Evolutionary conservation across 2,329 filamentous ascomycete species (phyloP).

Genomic region (Aspergillus fumigatiaffinis): DNA sequence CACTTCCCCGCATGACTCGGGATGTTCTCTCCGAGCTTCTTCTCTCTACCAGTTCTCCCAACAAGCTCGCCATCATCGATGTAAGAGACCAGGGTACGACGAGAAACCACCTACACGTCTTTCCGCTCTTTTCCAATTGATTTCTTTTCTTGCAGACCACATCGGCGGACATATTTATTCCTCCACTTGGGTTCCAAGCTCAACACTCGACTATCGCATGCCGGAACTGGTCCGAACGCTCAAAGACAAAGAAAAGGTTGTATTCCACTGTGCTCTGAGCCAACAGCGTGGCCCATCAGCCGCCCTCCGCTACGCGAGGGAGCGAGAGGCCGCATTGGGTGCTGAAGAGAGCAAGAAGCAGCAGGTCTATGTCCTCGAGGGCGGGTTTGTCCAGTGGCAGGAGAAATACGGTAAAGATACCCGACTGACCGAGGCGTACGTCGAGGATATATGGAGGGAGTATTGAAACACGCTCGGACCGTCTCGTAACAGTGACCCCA

Average conservation of each 20-base stretch:
- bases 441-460: slow-evolving; percentile 77
- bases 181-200: slow-evolving; percentile 70
- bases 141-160: slow-evolving; percentile 57
- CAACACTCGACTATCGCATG: slow-evolving; percentile 68
- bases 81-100: slow-evolving; percentile 73
- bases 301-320: slow-evolving; percentile 67
- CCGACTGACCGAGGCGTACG: slow-evolving; percentile 76
- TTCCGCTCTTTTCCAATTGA: background rate
- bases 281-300: slow-evolving; percentile 86
- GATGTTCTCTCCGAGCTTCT: slow-evolving; percentile 65
- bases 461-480: slow-evolving; percentile 20
- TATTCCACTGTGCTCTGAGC: slow-evolving; percentile 91
- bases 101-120: slow-evolving; percentile 8
- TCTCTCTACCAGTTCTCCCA: slow-evolving; percentile 45
- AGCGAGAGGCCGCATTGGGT: slow-evolving; percentile 56
- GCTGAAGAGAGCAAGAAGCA: slow-evolving; percentile 50
- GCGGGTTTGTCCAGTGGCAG: slow-evolving; percentile 87
- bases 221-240: slow-evolving; percentile 79
- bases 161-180: slow-evolving; percentile 84
- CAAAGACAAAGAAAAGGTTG: slow-evolving; percentile 71
- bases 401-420: slow-evolving; percentile 72
- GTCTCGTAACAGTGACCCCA: too few species aligned
- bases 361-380: slow-evolving; percentile 74
- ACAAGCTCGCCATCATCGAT: slow-evolving; percentile 70
- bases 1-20: slow-evolving; percentile 64